These are phyloP conservation scores for Platanthera guangdongensis DNA, from an alignment of 106 monocot genomes.

Conservation along the genomic window DNA sequence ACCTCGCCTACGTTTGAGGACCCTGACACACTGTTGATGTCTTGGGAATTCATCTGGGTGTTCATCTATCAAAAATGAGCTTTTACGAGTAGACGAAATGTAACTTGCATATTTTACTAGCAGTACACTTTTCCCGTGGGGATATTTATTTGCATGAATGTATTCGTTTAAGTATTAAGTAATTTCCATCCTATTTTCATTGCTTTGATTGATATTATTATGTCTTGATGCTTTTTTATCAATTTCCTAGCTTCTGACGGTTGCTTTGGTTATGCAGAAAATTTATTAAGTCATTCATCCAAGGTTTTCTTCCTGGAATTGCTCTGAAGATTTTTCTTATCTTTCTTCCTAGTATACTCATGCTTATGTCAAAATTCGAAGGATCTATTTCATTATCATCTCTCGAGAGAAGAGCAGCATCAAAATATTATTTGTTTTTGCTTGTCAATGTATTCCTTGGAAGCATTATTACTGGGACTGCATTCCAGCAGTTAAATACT, in stretches of 20 bases:
- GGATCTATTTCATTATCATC: slow-evolving; percentile 37
- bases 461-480: slow-evolving; percentile 48
- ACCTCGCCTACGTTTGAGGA: too few species aligned
- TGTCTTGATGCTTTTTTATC: not conserved
- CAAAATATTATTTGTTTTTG: slow-evolving; percentile 52
- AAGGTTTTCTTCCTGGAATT: slow-evolving; percentile 68
- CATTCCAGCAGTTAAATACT: slow-evolving; percentile 39
- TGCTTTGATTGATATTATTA: not conserved
- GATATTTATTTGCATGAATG: too few species aligned
- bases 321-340: slow-evolving; percentile 62
- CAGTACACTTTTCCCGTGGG: too few species aligned
- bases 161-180: too few species aligned
- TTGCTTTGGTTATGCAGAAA: slow-evolving; percentile 13
- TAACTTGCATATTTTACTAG: not conserved
- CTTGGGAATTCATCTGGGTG: too few species aligned
- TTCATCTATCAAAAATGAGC: too few species aligned
- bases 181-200: not conserved
- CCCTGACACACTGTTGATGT: too few species aligned
- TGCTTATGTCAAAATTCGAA: slow-evolving; percentile 69
- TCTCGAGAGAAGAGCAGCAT: slow-evolving; percentile 53
- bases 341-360: slow-evolving; percentile 51
- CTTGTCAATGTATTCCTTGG: slow-evolving; percentile 67
- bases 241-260: not conserved
- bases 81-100: not conserved
- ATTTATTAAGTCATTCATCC: slow-evolving; percentile 49